Percentiles rank a stretch among this genome's conserved stretches.
Evolutionary conservation across 345 rosid genomes (phyloP).

Genomic region (Erodium maritimum): DNA sequence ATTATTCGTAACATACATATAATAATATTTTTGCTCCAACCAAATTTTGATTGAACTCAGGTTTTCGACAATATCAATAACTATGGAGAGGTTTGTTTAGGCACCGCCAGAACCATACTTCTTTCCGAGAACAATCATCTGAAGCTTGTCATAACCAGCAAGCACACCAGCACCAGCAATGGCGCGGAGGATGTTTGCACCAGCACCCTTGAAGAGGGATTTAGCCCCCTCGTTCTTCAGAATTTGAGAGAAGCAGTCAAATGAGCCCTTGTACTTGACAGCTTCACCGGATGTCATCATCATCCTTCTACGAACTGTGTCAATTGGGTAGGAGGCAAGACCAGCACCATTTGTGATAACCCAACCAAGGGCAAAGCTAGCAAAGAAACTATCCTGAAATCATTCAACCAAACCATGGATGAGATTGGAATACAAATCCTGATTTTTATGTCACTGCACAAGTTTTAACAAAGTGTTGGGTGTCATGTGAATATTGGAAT

Average conservation of each 20-base stretch:
- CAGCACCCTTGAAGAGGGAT: slow-evolving; percentile 24
- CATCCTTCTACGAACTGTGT: too few relatives aligned
- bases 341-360: too few relatives aligned
- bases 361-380: slow-evolving; percentile 26
- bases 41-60: background rate
- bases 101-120: slow-evolving; percentile 20
- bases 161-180: slow-evolving; percentile 25
- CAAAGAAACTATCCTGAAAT: slow-evolving; percentile 22
- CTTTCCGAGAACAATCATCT: slow-evolving; percentile 16
- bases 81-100: background rate
- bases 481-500: too few relatives aligned
- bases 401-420: background rate
- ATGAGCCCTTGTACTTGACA: slow-evolving; percentile 23
- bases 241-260: slow-evolving; percentile 18
- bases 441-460: too few relatives aligned
- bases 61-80: background rate
- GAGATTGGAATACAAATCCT: too few relatives aligned
- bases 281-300: slow-evolving; percentile 23
- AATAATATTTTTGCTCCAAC: too few relatives aligned
- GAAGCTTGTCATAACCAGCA: slow-evolving; percentile 24
- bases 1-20: too few relatives aligned
- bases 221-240: slow-evolving; percentile 19
- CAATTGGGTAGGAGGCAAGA: too few relatives aligned
- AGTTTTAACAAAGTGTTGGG: too few relatives aligned
- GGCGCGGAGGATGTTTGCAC: slow-evolving; percentile 23